These are phyloP conservation scores for Scytalidium lignicola DNA, from an alignment of 2,329 filamentous ascomycete genomes.

Conservation along the genomic window DNA sequence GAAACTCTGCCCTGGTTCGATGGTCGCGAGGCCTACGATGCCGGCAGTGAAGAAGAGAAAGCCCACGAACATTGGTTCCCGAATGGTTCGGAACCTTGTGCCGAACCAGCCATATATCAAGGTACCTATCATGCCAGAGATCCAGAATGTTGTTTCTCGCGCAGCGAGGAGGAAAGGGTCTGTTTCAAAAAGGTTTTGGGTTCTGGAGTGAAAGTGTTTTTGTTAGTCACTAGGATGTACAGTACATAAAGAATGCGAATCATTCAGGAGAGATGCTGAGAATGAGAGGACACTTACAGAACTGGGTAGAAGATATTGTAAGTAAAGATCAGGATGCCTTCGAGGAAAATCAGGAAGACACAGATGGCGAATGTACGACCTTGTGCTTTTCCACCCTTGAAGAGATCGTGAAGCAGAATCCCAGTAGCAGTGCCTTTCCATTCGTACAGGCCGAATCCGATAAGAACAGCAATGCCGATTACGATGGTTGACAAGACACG, in stretches of 20 bases:
- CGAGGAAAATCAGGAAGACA: conserved; percentile 5
- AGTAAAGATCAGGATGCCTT: conserved; percentile 7
- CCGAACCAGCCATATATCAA: conserved; percentile 2
- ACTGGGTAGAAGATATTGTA: conserved; percentile 6
- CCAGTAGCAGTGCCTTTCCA: conserved; percentile 2
- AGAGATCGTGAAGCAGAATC: neutral
- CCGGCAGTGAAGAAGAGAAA: conserved; percentile 1
- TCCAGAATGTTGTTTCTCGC: conserved; percentile 1
- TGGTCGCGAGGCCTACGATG: conserved; percentile 1
- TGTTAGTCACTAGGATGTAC: too few species aligned
- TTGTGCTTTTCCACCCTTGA: too few species aligned
- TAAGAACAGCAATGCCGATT: too few species aligned
- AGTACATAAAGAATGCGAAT: too few species aligned
- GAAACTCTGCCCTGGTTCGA: neutral
- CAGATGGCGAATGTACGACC: conserved; percentile 6
- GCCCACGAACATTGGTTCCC: neutral
- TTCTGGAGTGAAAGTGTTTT: conserved; percentile 1
- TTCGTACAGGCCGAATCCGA: neutral
- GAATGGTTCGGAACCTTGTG: conserved; percentile 3
- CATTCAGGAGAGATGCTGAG: too few species aligned
- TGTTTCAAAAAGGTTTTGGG: conserved; percentile 1
- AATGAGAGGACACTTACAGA: too few species aligned
- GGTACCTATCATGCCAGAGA: conserved; percentile 2
- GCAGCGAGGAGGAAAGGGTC: neutral
- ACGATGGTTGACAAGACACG: neutral